A percentile compares a stretch with the other conserved stretches of the same genome.
Conservation (phyloP, 768 basidiomycete species). For the Pholiota microspora region DNA sequence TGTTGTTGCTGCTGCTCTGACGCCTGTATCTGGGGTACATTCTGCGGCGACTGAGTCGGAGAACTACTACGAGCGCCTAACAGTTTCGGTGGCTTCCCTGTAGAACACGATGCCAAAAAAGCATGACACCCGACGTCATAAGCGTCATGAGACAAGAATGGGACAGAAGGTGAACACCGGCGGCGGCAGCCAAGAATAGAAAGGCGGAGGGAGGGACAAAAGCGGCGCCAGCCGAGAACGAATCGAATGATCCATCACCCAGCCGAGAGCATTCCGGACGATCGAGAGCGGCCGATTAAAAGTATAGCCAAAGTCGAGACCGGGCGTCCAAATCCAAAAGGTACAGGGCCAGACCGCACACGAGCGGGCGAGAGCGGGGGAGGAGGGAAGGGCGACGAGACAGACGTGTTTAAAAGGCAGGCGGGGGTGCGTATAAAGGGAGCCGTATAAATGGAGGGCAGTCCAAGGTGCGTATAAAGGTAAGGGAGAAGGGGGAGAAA, state of each 20-base stretch:
- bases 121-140: too few species aligned
- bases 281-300: constrained; percentile 1
- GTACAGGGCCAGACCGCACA: constrained; percentile 10
- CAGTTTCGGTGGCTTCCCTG: not conserved
- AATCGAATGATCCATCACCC: not conserved
- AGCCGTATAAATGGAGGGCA: not conserved
- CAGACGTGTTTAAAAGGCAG: not conserved
- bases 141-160: too few species aligned
- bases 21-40: not conserved
- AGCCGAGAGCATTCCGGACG: not conserved
- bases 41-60: not conserved
- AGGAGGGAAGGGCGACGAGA: not conserved
- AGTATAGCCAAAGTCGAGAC: not conserved
- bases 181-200: too few species aligned
- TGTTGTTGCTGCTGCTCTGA: not conserved
- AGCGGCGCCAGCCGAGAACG: too few species aligned
- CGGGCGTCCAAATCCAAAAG: too few species aligned
- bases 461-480: too few species aligned
- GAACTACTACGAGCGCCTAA: not conserved
- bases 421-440: not conserved
- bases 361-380: constrained; percentile 10
- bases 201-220: too few species aligned
- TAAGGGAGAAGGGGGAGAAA: too few species aligned
- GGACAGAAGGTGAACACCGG: too few species aligned
- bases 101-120: too few species aligned